Conservation (phyloP, 768 basidiomycete species). For the Glaciozyma martinii region DNA sequence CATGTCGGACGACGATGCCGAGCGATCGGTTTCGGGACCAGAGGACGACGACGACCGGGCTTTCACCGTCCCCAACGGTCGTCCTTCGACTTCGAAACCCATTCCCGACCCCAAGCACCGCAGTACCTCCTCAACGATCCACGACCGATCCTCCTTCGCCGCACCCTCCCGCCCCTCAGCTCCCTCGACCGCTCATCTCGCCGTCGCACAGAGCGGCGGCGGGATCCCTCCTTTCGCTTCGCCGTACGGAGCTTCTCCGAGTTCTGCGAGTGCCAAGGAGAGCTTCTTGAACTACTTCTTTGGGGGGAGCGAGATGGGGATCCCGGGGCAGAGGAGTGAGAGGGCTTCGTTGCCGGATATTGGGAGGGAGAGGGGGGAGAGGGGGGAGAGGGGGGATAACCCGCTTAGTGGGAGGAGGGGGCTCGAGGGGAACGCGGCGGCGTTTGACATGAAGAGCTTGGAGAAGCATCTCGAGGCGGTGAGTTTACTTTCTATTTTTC, state of each 20-base stretch:
- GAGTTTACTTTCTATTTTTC: constrained; percentile 43
- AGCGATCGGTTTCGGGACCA: constrained; percentile 39
- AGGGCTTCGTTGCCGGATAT: background rate
- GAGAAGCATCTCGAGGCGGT: constrained; percentile 97
- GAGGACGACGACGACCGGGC: constrained; percentile 59
- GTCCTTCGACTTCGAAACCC: constrained; percentile 27
- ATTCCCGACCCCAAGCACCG: constrained; percentile 45
- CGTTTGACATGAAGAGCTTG: constrained; percentile 96
- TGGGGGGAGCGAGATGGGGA: constrained; percentile 52
- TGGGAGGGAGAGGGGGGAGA: background rate
- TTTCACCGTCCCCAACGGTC: constrained; percentile 48
- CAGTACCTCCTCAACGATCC: constrained; percentile 64
- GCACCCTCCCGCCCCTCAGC: constrained; percentile 28
- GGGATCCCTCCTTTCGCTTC: constrained; percentile 6
- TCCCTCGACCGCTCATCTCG: constrained; percentile 13
- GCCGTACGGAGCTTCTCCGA: constrained; percentile 10
- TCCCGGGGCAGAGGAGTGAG: background rate
- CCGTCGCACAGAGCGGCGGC: constrained; percentile 9
- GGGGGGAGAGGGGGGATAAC: constrained; percentile 18
- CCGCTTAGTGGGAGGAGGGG: constrained; percentile 41
- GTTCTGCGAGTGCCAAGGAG: constrained; percentile 53
- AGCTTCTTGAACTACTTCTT: constrained; percentile 98
- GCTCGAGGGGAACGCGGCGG: constrained; percentile 69
- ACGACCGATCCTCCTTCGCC: constrained; percentile 54
- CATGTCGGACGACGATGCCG: constrained; percentile 26